Evolutionary conservation across 1,284 basidiomycete species (phyloP), one percentile per base, ranked within the genome.

Genomic region (Leccinum fallax): DNA sequence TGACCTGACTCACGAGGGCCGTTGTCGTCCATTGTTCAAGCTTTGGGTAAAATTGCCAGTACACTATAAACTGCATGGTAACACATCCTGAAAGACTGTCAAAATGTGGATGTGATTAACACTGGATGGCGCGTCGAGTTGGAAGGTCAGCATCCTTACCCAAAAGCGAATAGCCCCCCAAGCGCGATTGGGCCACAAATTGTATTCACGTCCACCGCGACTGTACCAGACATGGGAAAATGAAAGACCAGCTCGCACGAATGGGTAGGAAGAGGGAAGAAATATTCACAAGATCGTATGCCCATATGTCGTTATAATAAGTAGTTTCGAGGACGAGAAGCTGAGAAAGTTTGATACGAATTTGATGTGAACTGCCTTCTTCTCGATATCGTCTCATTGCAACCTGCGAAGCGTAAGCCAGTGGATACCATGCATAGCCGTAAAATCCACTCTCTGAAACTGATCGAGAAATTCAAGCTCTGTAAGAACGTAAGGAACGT

Each of bases 71-170:
- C 56, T 71, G 69, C 62, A 71, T 63, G 34, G 53, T 71, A 21
- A 71, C 58, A 21, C 72, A 74, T 55, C 72, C 69, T 2, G 69
- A 71, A 34, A 71, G 63, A 28, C 72, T 71, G 36, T 24, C 10
- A 49, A 28, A 21, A 24, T 30, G 49, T 30, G 15, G 30, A 21
- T 52, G 30, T 15, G 16, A 62, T 64, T 15, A 55, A 16, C 11
- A 24, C 26, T 6, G 3, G 28, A 28, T 5, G 32, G 52, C 57
- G 4, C 19, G 24, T 7, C 9, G 5, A 48, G 24, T 26, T 49
- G 16, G 24, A 32, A 36, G 32, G 13, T 6, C 6, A 36, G 4
- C 4, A 57, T 6, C 16, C 66, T 62, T 51, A 63, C 69, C 57
- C 55, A 15, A 71, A 71, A 28, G 72, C 69, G 16, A 71, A 15